A percentile compares a stretch with the other conserved stretches of the same genome.
Conservation (phyloP, 352 stramenopile genomes). For the Phytophthora aleatoria region DNA sequence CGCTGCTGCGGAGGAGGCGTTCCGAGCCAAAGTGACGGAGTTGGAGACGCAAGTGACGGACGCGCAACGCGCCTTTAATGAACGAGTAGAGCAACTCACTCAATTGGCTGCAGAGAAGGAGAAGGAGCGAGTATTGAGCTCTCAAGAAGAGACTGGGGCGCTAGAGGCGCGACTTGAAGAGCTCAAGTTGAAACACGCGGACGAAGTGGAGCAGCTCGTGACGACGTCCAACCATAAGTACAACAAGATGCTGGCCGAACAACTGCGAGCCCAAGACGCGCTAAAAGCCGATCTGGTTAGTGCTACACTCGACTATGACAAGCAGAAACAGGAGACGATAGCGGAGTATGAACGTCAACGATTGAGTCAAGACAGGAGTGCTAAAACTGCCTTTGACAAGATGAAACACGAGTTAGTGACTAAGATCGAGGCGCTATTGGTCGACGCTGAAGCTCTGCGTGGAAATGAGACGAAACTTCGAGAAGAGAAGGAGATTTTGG, state of each 20-base stretch:
- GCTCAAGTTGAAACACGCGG: slow-evolving; percentile 43
- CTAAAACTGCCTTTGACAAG: slow-evolving; percentile 41
- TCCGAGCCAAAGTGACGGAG: slow-evolving; percentile 48
- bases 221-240: slow-evolving; percentile 74
- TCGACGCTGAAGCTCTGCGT: slow-evolving; percentile 52
- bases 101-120: slow-evolving; percentile 17
- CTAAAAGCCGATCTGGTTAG: slow-evolving; percentile 38
- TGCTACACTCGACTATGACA: slow-evolving; percentile 28
- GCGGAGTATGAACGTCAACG: slow-evolving; percentile 28
- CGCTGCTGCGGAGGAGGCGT: slow-evolving; percentile 31
- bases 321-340: slow-evolving; percentile 22
- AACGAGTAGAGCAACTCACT: slow-evolving; percentile 47
- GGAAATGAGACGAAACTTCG: slow-evolving; percentile 53
- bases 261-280: slow-evolving; percentile 66
- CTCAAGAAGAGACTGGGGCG: slow-evolving; percentile 10
- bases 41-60: slow-evolving; percentile 49
- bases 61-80: slow-evolving; percentile 46
- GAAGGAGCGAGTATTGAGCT: slow-evolving; percentile 35
- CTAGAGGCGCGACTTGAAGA: slow-evolving; percentile 34
- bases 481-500: slow-evolving; percentile 55
- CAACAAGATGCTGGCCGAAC: slow-evolving; percentile 73
- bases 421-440: slow-evolving; percentile 68
- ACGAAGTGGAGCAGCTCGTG: slow-evolving; percentile 72
- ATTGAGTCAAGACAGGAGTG: slow-evolving; percentile 11
- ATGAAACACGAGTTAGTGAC: slow-evolving; percentile 60